These are phyloP conservation scores for Teratosphaeria epicoccoides DNA, from an alignment of 2,329 filamentous ascomycete genomes.

Conservation along the genomic window DNA sequence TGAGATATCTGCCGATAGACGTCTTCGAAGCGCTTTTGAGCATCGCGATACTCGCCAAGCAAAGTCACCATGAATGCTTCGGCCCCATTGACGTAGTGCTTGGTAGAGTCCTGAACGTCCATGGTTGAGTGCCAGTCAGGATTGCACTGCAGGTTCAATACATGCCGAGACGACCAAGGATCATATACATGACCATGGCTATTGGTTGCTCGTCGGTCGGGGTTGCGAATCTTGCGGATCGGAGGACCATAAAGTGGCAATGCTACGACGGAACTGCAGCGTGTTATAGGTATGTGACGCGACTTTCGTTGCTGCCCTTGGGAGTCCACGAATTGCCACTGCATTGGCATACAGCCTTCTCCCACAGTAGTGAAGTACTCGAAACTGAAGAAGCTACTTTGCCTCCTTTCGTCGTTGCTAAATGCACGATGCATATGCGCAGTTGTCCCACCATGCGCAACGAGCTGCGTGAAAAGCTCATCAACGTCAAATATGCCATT, in stretches of 20 bases:
- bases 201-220: slow-evolving; percentile 37
- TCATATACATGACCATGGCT: slow-evolving; percentile 46
- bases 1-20: slow-evolving; percentile 48
- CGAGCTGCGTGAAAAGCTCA: slow-evolving; percentile 46
- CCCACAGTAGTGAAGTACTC: slow-evolving; percentile 54
- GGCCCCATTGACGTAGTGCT: slow-evolving; percentile 49
- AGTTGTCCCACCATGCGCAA: slow-evolving; percentile 35
- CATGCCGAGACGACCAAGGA: slow-evolving; percentile 51
- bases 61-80: slow-evolving; percentile 52
- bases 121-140: slow-evolving; percentile 49
- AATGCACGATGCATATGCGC: slow-evolving; percentile 38
- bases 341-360: slow-evolving; percentile 44
- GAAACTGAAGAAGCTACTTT: slow-evolving; percentile 52
- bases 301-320: slow-evolving; percentile 28
- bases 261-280: slow-evolving; percentile 50
- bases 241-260: slow-evolving; percentile 46
- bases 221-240: slow-evolving; percentile 40
- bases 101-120: slow-evolving; percentile 45
- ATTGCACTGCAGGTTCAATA: slow-evolving; percentile 49
- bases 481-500: slow-evolving; percentile 51
- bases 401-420: slow-evolving; percentile 35
- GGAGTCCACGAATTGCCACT: slow-evolving; percentile 49
- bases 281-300: slow-evolving; percentile 47
- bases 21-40: slow-evolving; percentile 46
- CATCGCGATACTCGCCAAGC: slow-evolving; percentile 50